Percentiles rank a stretch among this genome's conserved stretches.
These are phyloP conservation scores for Puccinia hordei DNA, from an alignment of 1,284 basidiomycete species.

Conservation along the genomic window DNA sequence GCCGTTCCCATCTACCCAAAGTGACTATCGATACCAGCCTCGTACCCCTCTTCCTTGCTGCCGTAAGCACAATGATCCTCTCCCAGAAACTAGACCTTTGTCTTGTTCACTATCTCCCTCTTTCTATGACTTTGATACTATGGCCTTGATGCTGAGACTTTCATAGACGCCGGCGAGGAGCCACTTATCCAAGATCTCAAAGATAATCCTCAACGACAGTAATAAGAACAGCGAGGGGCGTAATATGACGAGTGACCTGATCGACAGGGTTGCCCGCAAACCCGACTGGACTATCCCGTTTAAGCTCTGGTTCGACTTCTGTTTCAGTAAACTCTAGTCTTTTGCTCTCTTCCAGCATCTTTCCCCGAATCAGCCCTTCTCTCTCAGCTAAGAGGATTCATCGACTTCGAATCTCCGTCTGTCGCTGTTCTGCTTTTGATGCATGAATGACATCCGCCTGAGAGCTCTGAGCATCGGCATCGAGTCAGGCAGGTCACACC, in stretches of 20 bases:
- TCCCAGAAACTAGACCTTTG: too few relatives aligned
- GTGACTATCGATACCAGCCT: not conserved
- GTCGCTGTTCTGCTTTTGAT: too few relatives aligned
- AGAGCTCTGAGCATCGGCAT: too few relatives aligned
- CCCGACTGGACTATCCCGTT: not conserved
- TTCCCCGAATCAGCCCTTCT: too few relatives aligned
- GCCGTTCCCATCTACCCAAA: not conserved
- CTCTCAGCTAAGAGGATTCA: too few relatives aligned
- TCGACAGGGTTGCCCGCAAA: not conserved
- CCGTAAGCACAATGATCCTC: too few relatives aligned
- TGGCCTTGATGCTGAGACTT: not conserved
- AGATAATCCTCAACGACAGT: not conserved
- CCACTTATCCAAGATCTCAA: not conserved
- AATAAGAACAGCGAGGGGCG: not conserved
- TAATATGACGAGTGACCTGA: not conserved
- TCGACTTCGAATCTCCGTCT: not conserved
- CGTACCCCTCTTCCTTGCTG: constrained; percentile 1
- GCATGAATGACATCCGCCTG: too few relatives aligned
- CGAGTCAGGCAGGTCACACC: too few relatives aligned
- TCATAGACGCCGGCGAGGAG: not conserved
- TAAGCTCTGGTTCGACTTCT: not conserved
- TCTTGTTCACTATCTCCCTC: not conserved
- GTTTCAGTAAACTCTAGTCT: not conserved
- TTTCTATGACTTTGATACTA: not conserved
- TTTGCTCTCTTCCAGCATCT: not conserved